phyloP scores from a whole-genome alignment of 192 early-diverging fungal genomes.

The Geosiphon pyriformis region DNA sequence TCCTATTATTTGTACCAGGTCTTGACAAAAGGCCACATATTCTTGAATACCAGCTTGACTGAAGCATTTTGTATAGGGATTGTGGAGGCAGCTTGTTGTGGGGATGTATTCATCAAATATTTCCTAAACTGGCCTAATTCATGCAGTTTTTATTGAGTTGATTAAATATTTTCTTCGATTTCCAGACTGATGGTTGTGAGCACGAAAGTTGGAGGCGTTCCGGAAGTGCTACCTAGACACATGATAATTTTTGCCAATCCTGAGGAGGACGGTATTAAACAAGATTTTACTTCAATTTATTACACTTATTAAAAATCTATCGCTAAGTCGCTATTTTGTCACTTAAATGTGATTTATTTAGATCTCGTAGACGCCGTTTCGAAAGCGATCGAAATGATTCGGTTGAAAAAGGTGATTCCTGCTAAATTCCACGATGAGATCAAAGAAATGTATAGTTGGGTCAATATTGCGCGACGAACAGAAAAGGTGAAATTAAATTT shows the following conservation, averaged over 20 bases:
- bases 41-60: conserved; percentile 94
- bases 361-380: conserved; percentile 67
- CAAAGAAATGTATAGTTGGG: conserved; percentile 95
- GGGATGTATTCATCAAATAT: conserved; percentile 42
- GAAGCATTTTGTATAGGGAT: conserved; percentile 99
- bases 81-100: conserved; percentile 94
- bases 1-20: no score
- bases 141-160: background rate
- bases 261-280: conserved; percentile 74
- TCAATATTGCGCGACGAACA: conserved; percentile 89
- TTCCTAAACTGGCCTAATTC: background rate
- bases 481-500: conserved; percentile 51
- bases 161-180: conserved; percentile 7
- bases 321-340: conserved; percentile 12
- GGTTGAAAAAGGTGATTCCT: conserved; percentile 57
- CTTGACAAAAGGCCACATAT: conserved; percentile 89
- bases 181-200: conserved; percentile 83
- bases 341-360: conserved; percentile 9
- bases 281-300: no score
- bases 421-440: conserved; percentile 74
- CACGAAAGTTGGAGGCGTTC: conserved; percentile 93
- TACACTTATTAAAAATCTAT: background rate
- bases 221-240: conserved; percentile 87
- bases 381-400: conserved; percentile 67
- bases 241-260: conserved; percentile 92